Conservation (phyloP, 768 basidiomycete genomes). For the Gloeopeniophorella convolvens region DNA sequence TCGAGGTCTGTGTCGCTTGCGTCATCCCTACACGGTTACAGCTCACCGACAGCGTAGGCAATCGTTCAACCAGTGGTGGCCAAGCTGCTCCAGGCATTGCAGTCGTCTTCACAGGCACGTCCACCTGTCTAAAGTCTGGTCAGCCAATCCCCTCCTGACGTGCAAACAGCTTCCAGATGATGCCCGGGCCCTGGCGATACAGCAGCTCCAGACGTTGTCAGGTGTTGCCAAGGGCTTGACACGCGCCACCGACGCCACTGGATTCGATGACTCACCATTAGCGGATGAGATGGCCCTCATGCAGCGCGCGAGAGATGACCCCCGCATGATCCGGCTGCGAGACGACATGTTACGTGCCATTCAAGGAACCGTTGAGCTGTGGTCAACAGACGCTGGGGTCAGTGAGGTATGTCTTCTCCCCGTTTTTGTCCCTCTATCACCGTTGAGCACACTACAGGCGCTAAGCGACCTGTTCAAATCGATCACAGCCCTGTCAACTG, state of each 20-base stretch:
- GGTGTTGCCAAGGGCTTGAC: slow-evolving; percentile 88
- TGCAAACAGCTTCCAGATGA: slow-evolving; percentile 60
- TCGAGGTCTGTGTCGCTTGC: slow-evolving; percentile 44
- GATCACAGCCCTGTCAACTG: slow-evolving; percentile 73
- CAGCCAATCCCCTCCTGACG: not conserved
- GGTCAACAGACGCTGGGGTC: slow-evolving; percentile 74
- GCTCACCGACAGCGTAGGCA: slow-evolving; percentile 35
- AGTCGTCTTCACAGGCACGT: slow-evolving; percentile 46
- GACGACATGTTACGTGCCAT: slow-evolving; percentile 59
- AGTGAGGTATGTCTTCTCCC: slow-evolving; percentile 52
- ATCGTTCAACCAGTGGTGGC: slow-evolving; percentile 72
- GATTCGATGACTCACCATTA: slow-evolving; percentile 51
- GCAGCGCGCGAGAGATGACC: slow-evolving; percentile 56
- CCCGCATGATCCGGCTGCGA: slow-evolving; percentile 54
- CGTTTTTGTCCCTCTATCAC: not conserved
- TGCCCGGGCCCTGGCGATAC: slow-evolving; percentile 54
- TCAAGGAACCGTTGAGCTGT: slow-evolving; percentile 56
- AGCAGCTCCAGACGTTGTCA: slow-evolving; percentile 73
- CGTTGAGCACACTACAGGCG: slow-evolving; percentile 37
- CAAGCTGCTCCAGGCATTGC: slow-evolving; percentile 58
- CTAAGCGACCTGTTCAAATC: slow-evolving; percentile 81
- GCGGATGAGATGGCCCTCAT: slow-evolving; percentile 48
- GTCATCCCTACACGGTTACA: not conserved
- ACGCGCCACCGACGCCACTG: slow-evolving; percentile 59
- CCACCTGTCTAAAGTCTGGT: not conserved